Evolutionary conservation across 495 filamentous ascomycete species (phyloP), one percentile per base, ranked within the genome.

Genomic region (Penicillium subrubescens): DNA sequence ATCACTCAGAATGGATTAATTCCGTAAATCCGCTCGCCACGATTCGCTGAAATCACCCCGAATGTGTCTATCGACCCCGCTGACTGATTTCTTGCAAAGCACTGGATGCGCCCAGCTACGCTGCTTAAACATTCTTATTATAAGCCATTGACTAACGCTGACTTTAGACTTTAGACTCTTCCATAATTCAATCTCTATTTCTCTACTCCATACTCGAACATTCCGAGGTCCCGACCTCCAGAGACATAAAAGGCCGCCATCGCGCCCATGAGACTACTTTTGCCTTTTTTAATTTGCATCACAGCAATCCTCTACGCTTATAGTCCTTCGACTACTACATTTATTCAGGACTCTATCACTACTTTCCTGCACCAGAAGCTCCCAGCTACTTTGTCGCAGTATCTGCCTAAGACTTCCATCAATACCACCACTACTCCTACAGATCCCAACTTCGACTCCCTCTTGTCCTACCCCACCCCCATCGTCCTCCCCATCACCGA

Each of bases 211-310:
- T 54, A 46, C 75, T 69, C 66, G 67, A 65, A 59, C 44, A 46
- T 76, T 75, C 75, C 56, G 44, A 51, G 17, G 53, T 2, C 4
- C 5, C 5, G 12, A n/a, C 46, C 35, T 14, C 3, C 14, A n/a
- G 14, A 8, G 31, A 60, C 79, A 79, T 81, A 82, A 79, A 77
- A 73, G 67, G 60, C 64, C 57, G 19, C 55, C 35, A 52, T 60
- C 63, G 51, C 64, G 55, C 66, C 70, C 66, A 84, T 84, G 81
- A 81, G 72, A 71, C 65, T 79, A 12, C 66, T 81, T 57, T 64
- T 81, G 59, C 70, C 76, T 65, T 63, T 81, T 74, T 61, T 77
- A 65, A 78, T 82, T 74, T 79, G 75, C 70, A 77, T 81, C 70
- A 71, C 67, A 67, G 80, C 80, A 73, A 73, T 78, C 53, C 25